Evolutionary conservation across 768 basidiomycete genomes (phyloP), one percentile per base, ranked within the genome.

Genomic region (Tylopilus sp.): DNA sequence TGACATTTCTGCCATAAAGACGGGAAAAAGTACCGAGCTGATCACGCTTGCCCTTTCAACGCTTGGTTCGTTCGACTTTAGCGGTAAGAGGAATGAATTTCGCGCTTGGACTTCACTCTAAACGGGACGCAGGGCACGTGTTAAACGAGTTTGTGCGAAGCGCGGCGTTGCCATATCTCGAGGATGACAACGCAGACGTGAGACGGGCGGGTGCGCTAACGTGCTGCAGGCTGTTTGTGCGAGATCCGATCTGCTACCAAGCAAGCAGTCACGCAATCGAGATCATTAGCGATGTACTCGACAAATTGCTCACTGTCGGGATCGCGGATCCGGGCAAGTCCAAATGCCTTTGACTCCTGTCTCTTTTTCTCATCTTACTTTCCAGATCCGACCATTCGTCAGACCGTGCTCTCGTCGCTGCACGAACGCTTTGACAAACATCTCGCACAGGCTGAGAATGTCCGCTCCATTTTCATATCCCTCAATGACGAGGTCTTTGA

Each of bases 371-470:
- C 52, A 43, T 42, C 16, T 38, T 11, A 11, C 12, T 12, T 41
- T 31, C 40, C 40, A 59, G 94, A 93, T 63, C 74, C 91, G 2
- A 76, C 73, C 22, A 98, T 98, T 56, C 81, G 97, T 14, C 82
- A 87, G 57, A 87, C 88, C 0, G 97, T 98, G 0, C 78, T 99
- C 19, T 81, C 84, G 2, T 86, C 86, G 4, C 77, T 99, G 29
- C 92, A 97, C 64, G 88, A 94, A 56, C 85, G 92, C 21, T 98
- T 99, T 60, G 97, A 99, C 67, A 90, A 92, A 55, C 95, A 99
- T 67, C 81, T 99, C 19, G 91, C 97, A 3, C 97, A 98, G 71
- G 94, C 96, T 0, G 97, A 98, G 72, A 95, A 98, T 65, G 94
- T 99, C n/a, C 84, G 95, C 14, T 95, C 92, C 12, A 76, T 99